These are phyloP conservation scores for Tetrapyrgos nigripes DNA, from an alignment of 1,284 basidiomycete genomes.

Conservation along the genomic window DNA sequence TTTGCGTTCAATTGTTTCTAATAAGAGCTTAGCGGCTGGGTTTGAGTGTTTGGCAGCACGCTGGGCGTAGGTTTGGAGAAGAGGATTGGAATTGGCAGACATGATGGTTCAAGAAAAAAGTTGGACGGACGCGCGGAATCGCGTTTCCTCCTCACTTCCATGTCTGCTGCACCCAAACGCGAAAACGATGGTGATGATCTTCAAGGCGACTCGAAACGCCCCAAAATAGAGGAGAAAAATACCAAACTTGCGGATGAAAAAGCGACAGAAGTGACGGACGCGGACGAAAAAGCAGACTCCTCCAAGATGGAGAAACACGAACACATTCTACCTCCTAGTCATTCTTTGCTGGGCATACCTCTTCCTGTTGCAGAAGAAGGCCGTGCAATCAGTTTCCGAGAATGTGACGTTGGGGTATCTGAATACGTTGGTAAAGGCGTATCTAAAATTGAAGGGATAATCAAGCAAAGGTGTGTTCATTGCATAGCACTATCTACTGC, in stretches of 20 bases:
- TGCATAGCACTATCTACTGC: conserved; percentile 3
- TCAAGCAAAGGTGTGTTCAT: conserved; percentile 84
- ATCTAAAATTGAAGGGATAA: conserved; percentile 86
- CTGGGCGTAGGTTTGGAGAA: conserved; percentile 65
- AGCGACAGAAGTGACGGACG: conserved; percentile 12
- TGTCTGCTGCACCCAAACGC: conserved; percentile 46
- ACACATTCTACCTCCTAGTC: conserved; percentile 75
- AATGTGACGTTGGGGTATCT: conserved; percentile 90
- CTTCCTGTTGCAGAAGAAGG: conserved; percentile 53
- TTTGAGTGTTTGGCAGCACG: conserved; percentile 72
- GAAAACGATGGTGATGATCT: conserved; percentile 54
- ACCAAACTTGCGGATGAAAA: conserved; percentile 17
- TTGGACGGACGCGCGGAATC: background rate
- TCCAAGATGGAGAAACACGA: conserved; percentile 30
- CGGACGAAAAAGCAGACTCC: conserved; percentile 19
- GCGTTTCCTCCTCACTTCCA: conserved; percentile 20
- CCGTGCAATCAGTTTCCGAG: conserved; percentile 67
- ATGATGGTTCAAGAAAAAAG: conserved; percentile 36
- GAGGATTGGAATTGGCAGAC: conserved; percentile 67
- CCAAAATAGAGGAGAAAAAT: conserved; percentile 48
- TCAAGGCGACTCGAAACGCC: conserved; percentile 60
- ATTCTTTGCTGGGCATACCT: conserved; percentile 64
- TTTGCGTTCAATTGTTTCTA: conserved; percentile 89
- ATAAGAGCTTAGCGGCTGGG: conserved; percentile 77
- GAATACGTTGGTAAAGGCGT: conserved; percentile 81